phyloP scores from a whole-genome alignment of 495 filamentous ascomycete genomes.

The Penicillium odoratum region DNA sequence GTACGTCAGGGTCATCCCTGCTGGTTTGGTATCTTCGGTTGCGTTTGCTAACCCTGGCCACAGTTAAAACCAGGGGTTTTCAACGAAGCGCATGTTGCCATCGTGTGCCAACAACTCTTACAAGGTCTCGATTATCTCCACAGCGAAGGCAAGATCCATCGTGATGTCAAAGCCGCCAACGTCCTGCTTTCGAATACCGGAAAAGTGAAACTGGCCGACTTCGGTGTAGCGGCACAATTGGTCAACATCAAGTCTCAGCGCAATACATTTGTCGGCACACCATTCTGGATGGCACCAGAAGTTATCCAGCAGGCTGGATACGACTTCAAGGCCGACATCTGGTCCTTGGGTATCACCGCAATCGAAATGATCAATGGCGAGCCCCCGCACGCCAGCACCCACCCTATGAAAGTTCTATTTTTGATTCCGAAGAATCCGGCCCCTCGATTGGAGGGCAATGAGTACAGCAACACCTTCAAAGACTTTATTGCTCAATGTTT shows the following conservation, averaged over 20 bases:
- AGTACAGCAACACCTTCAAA: constrained; percentile 87
- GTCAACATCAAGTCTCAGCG: constrained; percentile 97
- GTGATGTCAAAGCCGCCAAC: constrained; percentile 97
- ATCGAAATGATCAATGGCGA: constrained; percentile 93
- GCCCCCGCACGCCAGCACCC: constrained; percentile 83
- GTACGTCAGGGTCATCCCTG: constrained; percentile 44
- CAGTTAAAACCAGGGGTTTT: constrained; percentile 92
- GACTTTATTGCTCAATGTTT: constrained; percentile 90
- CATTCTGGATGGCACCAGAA: constrained; percentile 99
- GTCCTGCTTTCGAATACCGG: constrained; percentile 83
- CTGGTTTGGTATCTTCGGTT: not conserved
- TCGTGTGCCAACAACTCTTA: constrained; percentile 89
- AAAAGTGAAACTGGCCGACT: constrained; percentile 95
- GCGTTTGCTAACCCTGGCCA: constrained; percentile 23
- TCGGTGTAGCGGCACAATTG: constrained; percentile 94
- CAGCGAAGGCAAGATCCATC: constrained; percentile 91
- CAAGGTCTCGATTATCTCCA: constrained; percentile 92
- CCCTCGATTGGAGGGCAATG: constrained; percentile 77
- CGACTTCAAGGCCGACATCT: constrained; percentile 96
- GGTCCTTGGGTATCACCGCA: constrained; percentile 95
- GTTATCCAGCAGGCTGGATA: constrained; percentile 97
- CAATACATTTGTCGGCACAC: constrained; percentile 98
- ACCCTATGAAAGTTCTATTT: constrained; percentile 99
- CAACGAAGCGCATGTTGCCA: constrained; percentile 87
- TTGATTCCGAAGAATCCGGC: constrained; percentile 90